Evolutionary conservation across 805 yeast genomes (phyloP), one percentile per base, ranked within the genome.

Genomic region (Tetrapisispora pingtungensis): DNA sequence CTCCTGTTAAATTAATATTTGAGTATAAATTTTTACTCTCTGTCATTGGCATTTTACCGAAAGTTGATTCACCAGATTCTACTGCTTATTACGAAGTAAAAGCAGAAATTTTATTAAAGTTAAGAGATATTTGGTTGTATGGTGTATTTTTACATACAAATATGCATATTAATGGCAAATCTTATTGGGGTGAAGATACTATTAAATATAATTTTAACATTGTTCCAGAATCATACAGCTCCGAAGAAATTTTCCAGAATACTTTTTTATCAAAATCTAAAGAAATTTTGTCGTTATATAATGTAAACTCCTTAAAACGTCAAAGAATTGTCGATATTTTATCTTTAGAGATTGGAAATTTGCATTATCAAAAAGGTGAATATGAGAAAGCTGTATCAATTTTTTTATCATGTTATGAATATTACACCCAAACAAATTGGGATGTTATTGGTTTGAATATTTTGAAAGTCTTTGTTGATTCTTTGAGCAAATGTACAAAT

Each of bases 341-440:
- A 14, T 79, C 89, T 1, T 76, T 85, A 7, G 96, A 90, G 50
- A 71, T 87, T 43, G 96, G 95, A 0, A 57, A 83, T 10, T 62
- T 87, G 15, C 79, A 81, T 47, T 80, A 75, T 57, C 77, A 75
- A 50, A 65, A 69, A 27, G 64, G 72, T 3, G 71, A 83, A 30
- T 81, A 76, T 52, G 70, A 71, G 32, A 72, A 74, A 36, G 81
- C 96, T 1, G 73, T 78, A 14, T 66, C 73, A 5, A 76, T 84
- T 3, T 66, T 90, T 12, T 76, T 77, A 33, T 76, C 79, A 8
- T 79, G 93, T 2, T 85, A 84, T 39, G 77, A 75, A 33, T 77
- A 77, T 44, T 88, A 84, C 55, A 71, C 74, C 7, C 63, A 71
- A 17, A 76, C 80, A 39, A 86, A 88, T 1, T 89, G 97, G 97